phyloP scores from a whole-genome alignment of 768 basidiomycete genomes.

The Boletus patriciae region DNA sequence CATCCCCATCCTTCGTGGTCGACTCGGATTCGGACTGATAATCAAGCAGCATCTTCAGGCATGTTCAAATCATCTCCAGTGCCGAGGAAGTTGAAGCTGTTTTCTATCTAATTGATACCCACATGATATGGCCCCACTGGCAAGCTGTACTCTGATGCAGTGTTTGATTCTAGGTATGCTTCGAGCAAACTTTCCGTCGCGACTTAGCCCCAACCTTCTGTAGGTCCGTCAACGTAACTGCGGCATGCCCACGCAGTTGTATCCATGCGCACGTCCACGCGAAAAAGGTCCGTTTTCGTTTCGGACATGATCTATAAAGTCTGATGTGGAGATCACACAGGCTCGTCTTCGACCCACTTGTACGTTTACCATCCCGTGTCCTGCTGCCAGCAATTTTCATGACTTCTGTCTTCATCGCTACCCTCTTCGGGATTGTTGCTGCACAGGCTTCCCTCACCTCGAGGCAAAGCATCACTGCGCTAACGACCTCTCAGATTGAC shows the following conservation, averaged over 20 bases:
- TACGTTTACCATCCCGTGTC: background rate
- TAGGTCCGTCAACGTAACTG: background rate
- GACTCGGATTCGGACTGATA: background rate
- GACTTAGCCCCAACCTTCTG: too few relatives aligned
- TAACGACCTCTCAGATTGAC: slow-evolving; percentile 41
- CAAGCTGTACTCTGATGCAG: too few relatives aligned
- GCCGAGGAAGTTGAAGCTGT: background rate
- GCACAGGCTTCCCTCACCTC: slow-evolving; percentile 21
- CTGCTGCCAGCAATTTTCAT: slow-evolving; percentile 26
- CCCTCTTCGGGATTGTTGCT: slow-evolving; percentile 8
- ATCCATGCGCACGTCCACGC: background rate
- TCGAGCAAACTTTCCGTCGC: too few relatives aligned
- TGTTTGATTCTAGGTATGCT: too few relatives aligned
- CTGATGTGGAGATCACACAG: background rate
- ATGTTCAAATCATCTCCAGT: background rate
- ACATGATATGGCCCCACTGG: background rate
- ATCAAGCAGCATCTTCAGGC: background rate
- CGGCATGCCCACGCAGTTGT: background rate
- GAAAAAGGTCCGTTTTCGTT: background rate
- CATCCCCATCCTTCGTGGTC: too few relatives aligned
- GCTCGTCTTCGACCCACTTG: background rate
- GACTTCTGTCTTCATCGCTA: slow-evolving; percentile 1
- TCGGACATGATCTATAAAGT: background rate
- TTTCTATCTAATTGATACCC: background rate
- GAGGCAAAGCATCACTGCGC: slow-evolving; percentile 38